Conservation (phyloP, 2,329 filamentous ascomycete genomes). For the Hymenoscyphus albidus region DNA sequence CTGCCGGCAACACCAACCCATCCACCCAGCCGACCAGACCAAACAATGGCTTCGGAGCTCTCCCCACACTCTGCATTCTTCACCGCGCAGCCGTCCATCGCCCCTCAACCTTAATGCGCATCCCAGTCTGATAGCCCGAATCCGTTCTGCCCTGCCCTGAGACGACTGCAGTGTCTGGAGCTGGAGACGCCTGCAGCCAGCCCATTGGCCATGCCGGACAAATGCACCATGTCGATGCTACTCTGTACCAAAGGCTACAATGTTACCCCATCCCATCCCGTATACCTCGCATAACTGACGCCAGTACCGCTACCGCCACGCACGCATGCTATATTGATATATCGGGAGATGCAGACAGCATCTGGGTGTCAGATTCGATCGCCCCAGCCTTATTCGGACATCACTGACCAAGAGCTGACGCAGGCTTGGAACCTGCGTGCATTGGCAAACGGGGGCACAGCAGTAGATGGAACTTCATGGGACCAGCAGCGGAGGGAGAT, state of each 20-base stretch:
- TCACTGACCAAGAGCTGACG: neutral
- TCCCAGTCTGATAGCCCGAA: neutral
- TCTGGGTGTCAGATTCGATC: neutral
- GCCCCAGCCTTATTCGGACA: neutral
- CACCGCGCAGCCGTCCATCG: neutral
- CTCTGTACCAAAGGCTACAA: neutral
- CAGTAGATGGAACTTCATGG: neutral
- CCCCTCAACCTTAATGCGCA: neutral
- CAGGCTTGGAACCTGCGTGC: neutral
- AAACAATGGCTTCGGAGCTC: neutral
- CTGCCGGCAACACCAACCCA: neutral
- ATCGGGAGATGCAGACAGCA: neutral
- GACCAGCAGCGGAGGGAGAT: neutral
- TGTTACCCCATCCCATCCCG: neutral
- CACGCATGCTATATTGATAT: neutral
- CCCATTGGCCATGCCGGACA: neutral
- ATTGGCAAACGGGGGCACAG: neutral
- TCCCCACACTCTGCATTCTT: neutral
- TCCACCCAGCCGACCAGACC: neutral
- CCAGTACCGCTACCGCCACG: neutral
- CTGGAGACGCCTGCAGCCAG: neutral
- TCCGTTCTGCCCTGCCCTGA: neutral
- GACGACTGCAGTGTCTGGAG: neutral
- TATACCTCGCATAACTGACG: neutral
- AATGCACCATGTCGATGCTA: neutral